Evolutionary conservation across 169 alveolate genomes (phyloP).

Genomic region (Plasmodium vivax): DNA sequence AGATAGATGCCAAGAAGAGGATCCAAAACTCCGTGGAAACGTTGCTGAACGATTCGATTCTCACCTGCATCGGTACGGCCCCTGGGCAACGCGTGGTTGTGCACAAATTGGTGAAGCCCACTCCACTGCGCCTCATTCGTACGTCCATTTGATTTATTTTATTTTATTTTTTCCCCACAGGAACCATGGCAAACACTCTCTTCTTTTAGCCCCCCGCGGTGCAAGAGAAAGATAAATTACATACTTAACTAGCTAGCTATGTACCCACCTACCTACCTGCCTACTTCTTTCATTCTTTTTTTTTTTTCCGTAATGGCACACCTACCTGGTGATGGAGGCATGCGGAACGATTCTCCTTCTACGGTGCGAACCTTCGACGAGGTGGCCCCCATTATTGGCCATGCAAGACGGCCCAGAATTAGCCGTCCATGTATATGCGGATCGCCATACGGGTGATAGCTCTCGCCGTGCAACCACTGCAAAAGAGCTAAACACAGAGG

Average conservation of each 20-base stretch:
- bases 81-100: background rate
- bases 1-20: conserved; percentile 93
- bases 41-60: conserved; percentile 83
- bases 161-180: background rate
- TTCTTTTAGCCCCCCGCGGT: conserved; percentile 10
- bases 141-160: background rate
- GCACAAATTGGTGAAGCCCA: background rate
- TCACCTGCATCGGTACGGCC: conserved; percentile 68
- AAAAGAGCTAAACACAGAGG: background rate
- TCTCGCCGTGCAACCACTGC: background rate
- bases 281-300: background rate
- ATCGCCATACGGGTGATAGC: background rate
- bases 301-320: background rate
- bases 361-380: background rate
- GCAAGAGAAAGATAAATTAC: background rate
- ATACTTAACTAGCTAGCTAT: too few relatives aligned
- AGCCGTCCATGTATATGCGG: background rate
- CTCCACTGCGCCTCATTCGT: background rate
- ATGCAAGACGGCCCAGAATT: background rate
- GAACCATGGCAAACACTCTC: conserved; percentile 69
- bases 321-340: background rate
- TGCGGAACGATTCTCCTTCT: background rate
- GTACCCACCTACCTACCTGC: too few relatives aligned
- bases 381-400: background rate
- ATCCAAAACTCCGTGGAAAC: conserved; percentile 84